These are phyloP conservation scores for Corchorus olitorius DNA, from an alignment of 345 rosid genomes.

Conservation along the genomic window DNA sequence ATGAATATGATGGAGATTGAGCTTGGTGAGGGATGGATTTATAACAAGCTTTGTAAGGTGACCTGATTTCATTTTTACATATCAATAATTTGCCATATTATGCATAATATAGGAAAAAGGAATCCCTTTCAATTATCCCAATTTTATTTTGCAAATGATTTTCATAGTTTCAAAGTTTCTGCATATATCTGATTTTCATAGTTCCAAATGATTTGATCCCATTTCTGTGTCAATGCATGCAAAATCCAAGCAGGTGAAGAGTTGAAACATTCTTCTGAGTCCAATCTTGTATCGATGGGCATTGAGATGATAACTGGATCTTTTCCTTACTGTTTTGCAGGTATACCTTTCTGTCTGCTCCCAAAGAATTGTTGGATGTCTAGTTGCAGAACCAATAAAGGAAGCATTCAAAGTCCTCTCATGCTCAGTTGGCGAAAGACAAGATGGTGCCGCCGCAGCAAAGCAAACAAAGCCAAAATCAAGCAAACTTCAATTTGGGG, in stretches of 20 bases:
- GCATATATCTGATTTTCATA: background rate
- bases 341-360: conserved; percentile 65
- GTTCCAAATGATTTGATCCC: background rate
- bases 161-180: background rate
- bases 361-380: conserved; percentile 68
- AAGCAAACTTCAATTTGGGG: conserved; percentile 64
- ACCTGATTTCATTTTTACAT: background rate
- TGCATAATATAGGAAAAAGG: background rate
- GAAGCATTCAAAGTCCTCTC: conserved; percentile 70
- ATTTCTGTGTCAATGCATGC: background rate
- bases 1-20: conserved; percentile 81
- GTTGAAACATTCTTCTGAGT: background rate
- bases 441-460: background rate
- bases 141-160: background rate
- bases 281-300: background rate
- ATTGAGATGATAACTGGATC: background rate
- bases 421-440: conserved; percentile 29
- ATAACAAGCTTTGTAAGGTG: conserved; percentile 73
- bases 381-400: conserved; percentile 77
- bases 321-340: conserved; percentile 37
- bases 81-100: background rate
- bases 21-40: conserved; percentile 82
- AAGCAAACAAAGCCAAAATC: conserved; percentile 41
- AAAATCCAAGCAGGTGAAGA: background rate
- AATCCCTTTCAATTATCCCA: background rate